Conservation (phyloP, 2,329 filamentous ascomycete species). For the Aspergillus sp. region DNA sequence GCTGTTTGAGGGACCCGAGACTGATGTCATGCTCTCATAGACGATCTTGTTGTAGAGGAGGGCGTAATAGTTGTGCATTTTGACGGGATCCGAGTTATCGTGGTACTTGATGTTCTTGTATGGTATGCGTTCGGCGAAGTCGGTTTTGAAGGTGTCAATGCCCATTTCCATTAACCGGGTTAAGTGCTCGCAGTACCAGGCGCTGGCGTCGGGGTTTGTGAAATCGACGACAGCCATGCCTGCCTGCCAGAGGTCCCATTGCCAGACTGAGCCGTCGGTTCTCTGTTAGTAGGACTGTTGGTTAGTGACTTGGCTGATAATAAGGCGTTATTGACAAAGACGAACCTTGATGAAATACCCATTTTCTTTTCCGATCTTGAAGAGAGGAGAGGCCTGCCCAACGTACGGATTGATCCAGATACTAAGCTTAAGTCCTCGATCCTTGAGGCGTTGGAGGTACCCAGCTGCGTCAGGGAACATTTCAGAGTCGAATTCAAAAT, state of each 20-base stretch:
- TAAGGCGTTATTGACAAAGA: not conserved
- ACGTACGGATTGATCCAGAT: conserved; percentile 79
- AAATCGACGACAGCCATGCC: conserved; percentile 75
- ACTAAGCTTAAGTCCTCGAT: conserved; percentile 65
- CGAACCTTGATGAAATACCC: conserved; percentile 64
- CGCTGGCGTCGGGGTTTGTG: conserved; percentile 67
- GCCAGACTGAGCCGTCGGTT: conserved; percentile 68
- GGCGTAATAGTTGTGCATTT: conserved; percentile 79
- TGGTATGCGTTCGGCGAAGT: conserved; percentile 73
- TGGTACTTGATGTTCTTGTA: conserved; percentile 65
- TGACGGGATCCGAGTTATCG: conserved; percentile 59
- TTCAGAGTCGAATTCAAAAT: conserved; percentile 69
- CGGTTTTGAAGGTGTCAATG: conserved; percentile 72
- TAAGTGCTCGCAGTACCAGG: conserved; percentile 65
- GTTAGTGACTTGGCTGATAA: not conserved
- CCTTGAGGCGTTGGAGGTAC: conserved; percentile 65
- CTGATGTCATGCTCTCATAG: conserved; percentile 62
- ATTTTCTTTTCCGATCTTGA: conserved; percentile 60
- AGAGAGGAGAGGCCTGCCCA: conserved; percentile 67
- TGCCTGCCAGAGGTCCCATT: conserved; percentile 76
- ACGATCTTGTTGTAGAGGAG: conserved; percentile 71
- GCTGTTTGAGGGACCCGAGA: conserved; percentile 53
- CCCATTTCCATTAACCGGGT: conserved; percentile 66
- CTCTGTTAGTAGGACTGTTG: conserved; percentile 37
- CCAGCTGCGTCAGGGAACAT: conserved; percentile 68